Conservation (phyloP, 495 filamentous ascomycete genomes). For the Hapsidospora chrysogenum region DNA sequence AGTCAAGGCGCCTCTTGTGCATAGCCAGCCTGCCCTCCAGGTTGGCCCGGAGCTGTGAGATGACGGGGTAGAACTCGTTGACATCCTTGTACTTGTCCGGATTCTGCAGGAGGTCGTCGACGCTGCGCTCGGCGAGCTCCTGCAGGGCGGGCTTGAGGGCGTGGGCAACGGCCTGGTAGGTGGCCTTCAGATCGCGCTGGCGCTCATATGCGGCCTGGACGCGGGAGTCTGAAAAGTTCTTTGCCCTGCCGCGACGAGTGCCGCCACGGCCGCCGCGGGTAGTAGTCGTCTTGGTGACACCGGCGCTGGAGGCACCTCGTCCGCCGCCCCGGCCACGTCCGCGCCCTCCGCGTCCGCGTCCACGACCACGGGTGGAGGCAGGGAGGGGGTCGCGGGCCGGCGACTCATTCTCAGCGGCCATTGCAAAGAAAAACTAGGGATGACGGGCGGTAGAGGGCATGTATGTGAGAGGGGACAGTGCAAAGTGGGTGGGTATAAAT, state of each 20-base stretch:
- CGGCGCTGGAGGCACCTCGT: constrained; percentile 8
- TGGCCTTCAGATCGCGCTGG: constrained; percentile 20
- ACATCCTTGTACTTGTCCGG: constrained; percentile 14
- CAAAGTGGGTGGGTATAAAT: too few species aligned
- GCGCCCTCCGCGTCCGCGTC: constrained; percentile 4
- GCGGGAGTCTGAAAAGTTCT: constrained; percentile 18
- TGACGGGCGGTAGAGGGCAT: too few species aligned
- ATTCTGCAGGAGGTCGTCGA: constrained; percentile 17
- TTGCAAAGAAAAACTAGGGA: background rate
- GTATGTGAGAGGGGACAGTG: too few species aligned
- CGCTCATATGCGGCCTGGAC: constrained; percentile 31
- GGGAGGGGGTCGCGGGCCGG: background rate
- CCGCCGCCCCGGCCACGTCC: constrained; percentile 14
- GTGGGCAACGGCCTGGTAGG: constrained; percentile 17
- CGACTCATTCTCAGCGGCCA: constrained; percentile 3
- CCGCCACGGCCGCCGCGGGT: constrained; percentile 10
- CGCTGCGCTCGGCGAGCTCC: constrained; percentile 21
- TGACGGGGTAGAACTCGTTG: constrained; percentile 12
- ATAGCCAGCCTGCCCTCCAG: constrained; percentile 4
- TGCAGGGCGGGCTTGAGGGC: constrained; percentile 22
- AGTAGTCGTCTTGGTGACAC: constrained; percentile 14
- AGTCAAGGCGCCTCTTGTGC: background rate
- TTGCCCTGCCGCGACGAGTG: constrained; percentile 23
- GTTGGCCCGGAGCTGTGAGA: constrained; percentile 14
- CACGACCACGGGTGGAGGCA: background rate